Conservation (phyloP, 768 basidiomycete genomes). For the Lentinula detonsa region DNA sequence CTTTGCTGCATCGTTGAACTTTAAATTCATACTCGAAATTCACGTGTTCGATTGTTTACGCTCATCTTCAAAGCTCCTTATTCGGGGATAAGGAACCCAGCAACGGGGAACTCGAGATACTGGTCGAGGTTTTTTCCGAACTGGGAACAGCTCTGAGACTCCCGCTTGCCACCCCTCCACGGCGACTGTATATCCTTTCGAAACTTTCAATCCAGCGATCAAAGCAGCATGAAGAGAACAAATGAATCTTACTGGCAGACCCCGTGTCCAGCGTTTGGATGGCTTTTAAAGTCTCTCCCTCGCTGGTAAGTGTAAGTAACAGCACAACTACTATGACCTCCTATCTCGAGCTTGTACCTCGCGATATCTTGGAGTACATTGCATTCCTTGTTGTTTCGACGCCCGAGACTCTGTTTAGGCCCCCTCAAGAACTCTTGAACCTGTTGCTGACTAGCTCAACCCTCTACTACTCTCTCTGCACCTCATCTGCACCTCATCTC, state of each 20-base stretch:
- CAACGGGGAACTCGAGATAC: neutral
- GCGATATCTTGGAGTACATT: slow-evolving; percentile 52
- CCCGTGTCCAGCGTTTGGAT: slow-evolving; percentile 10
- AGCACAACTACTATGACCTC: slow-evolving; percentile 30
- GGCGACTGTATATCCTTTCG: neutral
- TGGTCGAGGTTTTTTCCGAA: neutral
- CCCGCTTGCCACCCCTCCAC: neutral
- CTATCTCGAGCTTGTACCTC: slow-evolving; percentile 41
- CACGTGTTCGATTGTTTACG: neutral
- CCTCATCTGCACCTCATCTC: slow-evolving; percentile 41
- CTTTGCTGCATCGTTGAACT: neutral
- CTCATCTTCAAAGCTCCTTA: neutral
- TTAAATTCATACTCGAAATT: neutral
- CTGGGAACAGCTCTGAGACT: neutral
- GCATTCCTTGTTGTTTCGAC: slow-evolving; percentile 34
- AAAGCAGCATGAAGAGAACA: neutral
- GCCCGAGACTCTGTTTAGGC: slow-evolving; percentile 27
- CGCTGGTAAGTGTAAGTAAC: neutral
- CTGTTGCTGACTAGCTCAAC: slow-evolving; percentile 41
- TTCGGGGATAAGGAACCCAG: slow-evolving; percentile 3
- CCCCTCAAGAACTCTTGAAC: slow-evolving; percentile 34
- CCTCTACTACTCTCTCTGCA: slow-evolving; percentile 36
- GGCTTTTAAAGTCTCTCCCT: slow-evolving; percentile 12
- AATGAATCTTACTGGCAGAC: neutral
- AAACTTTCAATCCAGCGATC: slow-evolving; percentile 3